These are phyloP conservation scores for Whalleya microplaca DNA, from an alignment of 2,329 filamentous ascomycete species.

Conservation along the genomic window DNA sequence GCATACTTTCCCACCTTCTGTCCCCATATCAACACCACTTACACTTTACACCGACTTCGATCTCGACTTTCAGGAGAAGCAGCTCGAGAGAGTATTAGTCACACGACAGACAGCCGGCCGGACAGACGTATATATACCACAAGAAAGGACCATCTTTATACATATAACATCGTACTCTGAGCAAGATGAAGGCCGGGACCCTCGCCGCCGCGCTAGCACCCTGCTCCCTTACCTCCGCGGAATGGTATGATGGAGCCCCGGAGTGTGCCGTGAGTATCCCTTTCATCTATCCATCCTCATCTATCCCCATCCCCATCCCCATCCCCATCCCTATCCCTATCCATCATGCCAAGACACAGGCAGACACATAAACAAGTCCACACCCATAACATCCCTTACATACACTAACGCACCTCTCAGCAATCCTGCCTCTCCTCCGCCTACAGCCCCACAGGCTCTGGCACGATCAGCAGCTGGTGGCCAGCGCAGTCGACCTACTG, in stretches of 20 bases:
- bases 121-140: not conserved
- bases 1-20: not conserved
- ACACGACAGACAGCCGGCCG: not conserved
- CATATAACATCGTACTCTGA: constrained; percentile 1
- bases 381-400: too few species aligned
- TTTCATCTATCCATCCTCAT: not conserved
- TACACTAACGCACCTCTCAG: constrained; percentile 31
- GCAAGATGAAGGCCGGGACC: constrained; percentile 39
- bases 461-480: constrained; percentile 32
- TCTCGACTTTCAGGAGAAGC: not conserved
- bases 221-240: constrained; percentile 33
- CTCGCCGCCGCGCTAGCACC: constrained; percentile 33
- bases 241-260: constrained; percentile 46
- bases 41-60: not conserved
- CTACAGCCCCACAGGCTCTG: constrained; percentile 34
- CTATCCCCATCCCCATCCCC: not conserved
- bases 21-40: not conserved
- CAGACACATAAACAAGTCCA: not conserved
- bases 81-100: not conserved
- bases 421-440: constrained; percentile 47
- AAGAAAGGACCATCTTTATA: not conserved
- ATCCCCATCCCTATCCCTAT: not conserved
- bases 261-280: constrained; percentile 45
- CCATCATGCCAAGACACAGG: not conserved
- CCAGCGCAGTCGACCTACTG: constrained; percentile 39